Base-by-base conservation (phyloP, 2,329 filamentous ascomycete species). In the Claviceps maximensis region DNA sequence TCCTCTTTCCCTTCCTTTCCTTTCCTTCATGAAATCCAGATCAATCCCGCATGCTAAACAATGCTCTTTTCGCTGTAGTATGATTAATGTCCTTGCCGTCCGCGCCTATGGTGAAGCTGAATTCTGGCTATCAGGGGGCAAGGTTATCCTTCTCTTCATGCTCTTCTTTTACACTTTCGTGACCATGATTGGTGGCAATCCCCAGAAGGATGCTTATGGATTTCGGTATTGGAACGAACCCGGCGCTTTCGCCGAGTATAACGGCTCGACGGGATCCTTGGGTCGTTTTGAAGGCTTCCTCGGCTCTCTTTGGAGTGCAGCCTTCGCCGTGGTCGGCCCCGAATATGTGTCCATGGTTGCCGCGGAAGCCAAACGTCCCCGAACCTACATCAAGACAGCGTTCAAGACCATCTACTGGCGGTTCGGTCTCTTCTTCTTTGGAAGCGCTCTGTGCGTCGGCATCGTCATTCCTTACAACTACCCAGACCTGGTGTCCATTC, bases 111-210 rank as follows among this genome's bases (percentile, higher is more conserved):
- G 84, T 57, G 83, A 87, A 63, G 78, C 83, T 12, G 86, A 90
- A 62, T 90, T 90, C 60, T 83, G 77, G 76, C 70, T 82, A 3
- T 76, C 78, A 2, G 69, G 68, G 41, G 80, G 81, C 57, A 86
- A 87, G 64, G 74, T 86, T 36, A 65, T 86, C 23, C 72, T 87
- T 47, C 84, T 85, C 59, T 71, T 83, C 55, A 79, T 82, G 13
- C 71, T 87, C 51, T 83, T 88, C 64, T 69, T 74, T 61, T 89
- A 85, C 67, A 89, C 87, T n/a, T 86, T 91, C 62, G 75, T 91
- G 59, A 83, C 81, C 49, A 89, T 89, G 83, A 72, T 88, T 8
- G 87, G 86, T 38, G 87, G 84, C 31, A 90, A 90, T 58, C 87
- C 87, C 0, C 63, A 80, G 6, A 71, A 79, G 48, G 83, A 86